These are phyloP conservation scores for Venturia oleaginea DNA, from an alignment of 2,329 filamentous ascomycete genomes.

Conservation along the genomic window DNA sequence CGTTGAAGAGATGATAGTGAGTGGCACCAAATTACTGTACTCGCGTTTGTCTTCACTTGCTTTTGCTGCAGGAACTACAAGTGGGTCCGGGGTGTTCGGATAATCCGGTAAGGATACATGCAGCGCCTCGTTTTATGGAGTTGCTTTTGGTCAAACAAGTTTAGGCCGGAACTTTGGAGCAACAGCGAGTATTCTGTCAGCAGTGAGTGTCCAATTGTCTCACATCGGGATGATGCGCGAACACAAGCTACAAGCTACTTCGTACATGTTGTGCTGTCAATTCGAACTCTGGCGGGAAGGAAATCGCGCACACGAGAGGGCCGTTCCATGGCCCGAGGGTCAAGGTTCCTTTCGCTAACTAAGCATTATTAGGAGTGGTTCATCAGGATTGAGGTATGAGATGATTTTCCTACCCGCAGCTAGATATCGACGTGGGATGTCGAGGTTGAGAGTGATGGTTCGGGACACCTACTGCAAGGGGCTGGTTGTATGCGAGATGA, in stretches of 20 bases:
- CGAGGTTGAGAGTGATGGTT: background rate
- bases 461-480: background rate
- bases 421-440: background rate
- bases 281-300: background rate
- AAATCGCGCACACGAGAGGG: slow-evolving; percentile 2
- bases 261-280: background rate
- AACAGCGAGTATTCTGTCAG: background rate
- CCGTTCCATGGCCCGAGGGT: slow-evolving; percentile 4
- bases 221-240: background rate
- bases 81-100: background rate
- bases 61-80: background rate
- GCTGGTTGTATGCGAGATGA: background rate
- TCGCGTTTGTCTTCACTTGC: background rate
- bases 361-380: background rate
- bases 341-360: background rate
- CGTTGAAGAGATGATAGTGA: background rate
- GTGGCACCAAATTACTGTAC: background rate
- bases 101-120: background rate
- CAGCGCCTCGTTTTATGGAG: background rate
- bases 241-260: background rate
- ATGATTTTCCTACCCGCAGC: background rate
- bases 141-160: background rate
- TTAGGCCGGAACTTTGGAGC: background rate
- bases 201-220: background rate
- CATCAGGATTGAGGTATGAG: background rate